phyloP scores from a whole-genome alignment of 2,329 filamentous ascomycete genomes.

The Microsporum audouinii region DNA sequence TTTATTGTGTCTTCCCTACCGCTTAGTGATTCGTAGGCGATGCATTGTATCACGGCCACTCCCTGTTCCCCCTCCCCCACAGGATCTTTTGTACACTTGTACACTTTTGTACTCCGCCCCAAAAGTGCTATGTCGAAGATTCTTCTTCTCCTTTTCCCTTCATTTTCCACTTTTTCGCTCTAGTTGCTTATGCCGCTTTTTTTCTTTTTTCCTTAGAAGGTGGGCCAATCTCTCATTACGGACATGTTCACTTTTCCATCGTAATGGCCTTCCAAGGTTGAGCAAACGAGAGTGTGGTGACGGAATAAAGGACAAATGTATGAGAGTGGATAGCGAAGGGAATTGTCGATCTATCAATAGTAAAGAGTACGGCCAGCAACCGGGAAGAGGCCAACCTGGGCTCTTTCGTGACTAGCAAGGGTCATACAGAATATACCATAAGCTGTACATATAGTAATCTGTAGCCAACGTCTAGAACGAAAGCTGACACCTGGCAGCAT shows the following conservation, averaged over 20 bases:
- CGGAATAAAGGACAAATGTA: background rate
- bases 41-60: background rate
- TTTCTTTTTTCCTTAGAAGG: background rate
- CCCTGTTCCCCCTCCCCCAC: background rate
- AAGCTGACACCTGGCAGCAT: background rate
- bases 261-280: background rate
- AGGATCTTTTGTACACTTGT: slow-evolving; percentile 1
- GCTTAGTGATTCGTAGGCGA: background rate
- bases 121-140: background rate
- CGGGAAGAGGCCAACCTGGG: background rate
- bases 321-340: background rate
- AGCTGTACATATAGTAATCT: background rate
- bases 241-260: background rate
- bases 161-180: background rate
- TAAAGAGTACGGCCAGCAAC: background rate
- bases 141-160: background rate
- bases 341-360: background rate
- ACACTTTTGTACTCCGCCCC: background rate
- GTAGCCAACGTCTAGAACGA: background rate
- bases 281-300: background rate
- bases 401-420: background rate
- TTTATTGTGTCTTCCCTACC: background rate
- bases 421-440: background rate
- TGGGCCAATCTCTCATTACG: background rate
- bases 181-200: background rate